Base-by-base conservation (phyloP, 192 early-diverging fungal species). In the Backusella tarrabulga region DNA sequence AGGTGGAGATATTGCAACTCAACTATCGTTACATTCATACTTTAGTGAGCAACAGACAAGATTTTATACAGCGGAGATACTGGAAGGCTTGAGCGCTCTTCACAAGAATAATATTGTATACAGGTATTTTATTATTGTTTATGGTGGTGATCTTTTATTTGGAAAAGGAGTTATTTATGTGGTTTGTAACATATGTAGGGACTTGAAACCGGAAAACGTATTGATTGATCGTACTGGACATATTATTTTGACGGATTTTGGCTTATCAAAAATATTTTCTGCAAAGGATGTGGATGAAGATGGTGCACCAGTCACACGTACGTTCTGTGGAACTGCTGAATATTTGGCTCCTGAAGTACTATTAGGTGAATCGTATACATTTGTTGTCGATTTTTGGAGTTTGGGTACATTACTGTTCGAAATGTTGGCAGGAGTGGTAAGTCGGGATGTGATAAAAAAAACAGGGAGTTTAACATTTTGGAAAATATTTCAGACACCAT, bases 341-440 rank as follows among this genome's bases (percentile, higher is more conserved):
- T 96, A 96, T 77, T 86, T 98, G 72, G 97, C 97, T 3, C 97
- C 96, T 14, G 94, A 95, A 82, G 89, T 95, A 17, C 75, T 95
- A 29, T 84, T 81, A 19, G 92, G 92, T 12, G 79, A 91, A 67
- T 90, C 91, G 0, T 95, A 95, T 72, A 85, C 86, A 34, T 89
- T 90, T 73, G 83, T 88, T 8, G 93, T 95, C 1, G 94, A 95
- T 54, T 95, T 91, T 88, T 95, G 93, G 93, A 89, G 92, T 7
- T 81, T 95, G 15, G 94, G 94, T 8, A 92, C 93, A 50, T 76
- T 95, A 19, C 79, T 94, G 34, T 95, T 92, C 72, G 94, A 92
- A 79, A 89, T 92, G 83, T 78, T 92, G 15, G 85, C 92, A 2
- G 93, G 93, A 6, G 76, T 92, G 19, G 75, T 77, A 77, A 77